phyloP scores from a whole-genome alignment of 176 grass and related monocot species.

The Lolium rigidum region DNA sequence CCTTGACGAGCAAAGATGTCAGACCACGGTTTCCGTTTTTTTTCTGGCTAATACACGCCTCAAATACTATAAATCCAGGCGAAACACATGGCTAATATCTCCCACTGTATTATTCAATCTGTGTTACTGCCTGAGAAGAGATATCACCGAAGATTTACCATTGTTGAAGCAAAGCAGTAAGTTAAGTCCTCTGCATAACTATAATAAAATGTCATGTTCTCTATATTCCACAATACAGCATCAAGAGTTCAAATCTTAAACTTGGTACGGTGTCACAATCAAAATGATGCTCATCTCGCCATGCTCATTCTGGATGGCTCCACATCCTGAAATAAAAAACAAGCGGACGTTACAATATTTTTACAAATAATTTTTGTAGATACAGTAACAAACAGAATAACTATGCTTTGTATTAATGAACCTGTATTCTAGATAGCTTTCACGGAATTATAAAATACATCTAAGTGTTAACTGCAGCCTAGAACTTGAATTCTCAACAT shows the following conservation, averaged over 20 bases:
- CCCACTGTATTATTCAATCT: background rate
- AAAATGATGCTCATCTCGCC: constrained; percentile 32
- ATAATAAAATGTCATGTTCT: constrained; percentile 30
- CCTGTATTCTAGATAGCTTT: background rate
- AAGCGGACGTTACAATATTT: background rate
- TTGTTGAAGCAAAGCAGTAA: background rate
- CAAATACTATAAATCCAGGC: background rate
- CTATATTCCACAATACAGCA: constrained; percentile 41
- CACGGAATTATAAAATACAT: background rate
- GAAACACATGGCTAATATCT: background rate
- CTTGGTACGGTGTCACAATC: background rate
- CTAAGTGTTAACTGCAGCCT: background rate
- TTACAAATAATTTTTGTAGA: background rate
- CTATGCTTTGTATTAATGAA: background rate
- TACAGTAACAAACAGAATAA: background rate
- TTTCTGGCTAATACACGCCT: too few species aligned
- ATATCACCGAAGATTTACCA: background rate
- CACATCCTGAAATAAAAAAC: constrained; percentile 48
- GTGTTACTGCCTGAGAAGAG: background rate
- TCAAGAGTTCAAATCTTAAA: constrained; percentile 40
- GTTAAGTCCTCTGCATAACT: constrained; percentile 3
- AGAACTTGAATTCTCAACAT: background rate
- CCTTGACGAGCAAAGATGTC: background rate
- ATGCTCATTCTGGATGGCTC: constrained; percentile 30
- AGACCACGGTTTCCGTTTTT: background rate